Percentiles rank a stretch among this genome's conserved stretches.
phyloP scores from a whole-genome alignment of 495 filamentous ascomycete species.

The Hyphodiscus hymeniophilus region DNA sequence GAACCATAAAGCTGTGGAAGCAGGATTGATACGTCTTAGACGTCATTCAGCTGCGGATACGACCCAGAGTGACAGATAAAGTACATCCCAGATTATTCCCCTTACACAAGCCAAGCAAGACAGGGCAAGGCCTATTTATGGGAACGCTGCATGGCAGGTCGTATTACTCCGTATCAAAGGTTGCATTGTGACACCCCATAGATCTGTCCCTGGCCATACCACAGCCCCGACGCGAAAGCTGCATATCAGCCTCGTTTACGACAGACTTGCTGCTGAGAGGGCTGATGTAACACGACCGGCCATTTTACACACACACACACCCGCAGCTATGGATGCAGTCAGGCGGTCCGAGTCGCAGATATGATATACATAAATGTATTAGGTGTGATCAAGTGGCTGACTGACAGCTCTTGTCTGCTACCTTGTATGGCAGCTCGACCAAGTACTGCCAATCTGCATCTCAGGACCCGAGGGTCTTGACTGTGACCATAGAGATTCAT shows the following conservation, averaged over 20 bases:
- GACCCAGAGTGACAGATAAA: no score
- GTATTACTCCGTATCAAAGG: no score
- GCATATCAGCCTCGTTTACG: slow-evolving; percentile 13
- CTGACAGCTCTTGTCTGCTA: no score
- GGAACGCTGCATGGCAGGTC: slow-evolving; percentile 1
- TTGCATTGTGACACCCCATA: no score
- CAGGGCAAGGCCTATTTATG: no score
- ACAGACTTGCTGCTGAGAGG: neutral
- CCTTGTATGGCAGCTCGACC: neutral
- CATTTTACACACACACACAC: slow-evolving; percentile 5
- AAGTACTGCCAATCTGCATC: slow-evolving; percentile 3
- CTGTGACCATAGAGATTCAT: slow-evolving; percentile 4
- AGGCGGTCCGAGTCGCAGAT: neutral
- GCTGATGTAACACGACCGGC: slow-evolving; percentile 8
- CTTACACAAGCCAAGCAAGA: no score
- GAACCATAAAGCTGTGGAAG: no score
- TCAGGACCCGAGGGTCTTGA: neutral
- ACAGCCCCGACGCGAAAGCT: slow-evolving; percentile 11
- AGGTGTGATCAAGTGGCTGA: slow-evolving; percentile 3
- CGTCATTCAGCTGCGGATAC: no score
- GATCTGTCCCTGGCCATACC: no score
- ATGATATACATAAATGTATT: no score
- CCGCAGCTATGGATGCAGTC: slow-evolving; percentile 1
- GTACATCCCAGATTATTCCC: no score
- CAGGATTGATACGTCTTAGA: no score